phyloP scores from a whole-genome alignment of 345 rosid species.

The Syzygium oleosum region DNA sequence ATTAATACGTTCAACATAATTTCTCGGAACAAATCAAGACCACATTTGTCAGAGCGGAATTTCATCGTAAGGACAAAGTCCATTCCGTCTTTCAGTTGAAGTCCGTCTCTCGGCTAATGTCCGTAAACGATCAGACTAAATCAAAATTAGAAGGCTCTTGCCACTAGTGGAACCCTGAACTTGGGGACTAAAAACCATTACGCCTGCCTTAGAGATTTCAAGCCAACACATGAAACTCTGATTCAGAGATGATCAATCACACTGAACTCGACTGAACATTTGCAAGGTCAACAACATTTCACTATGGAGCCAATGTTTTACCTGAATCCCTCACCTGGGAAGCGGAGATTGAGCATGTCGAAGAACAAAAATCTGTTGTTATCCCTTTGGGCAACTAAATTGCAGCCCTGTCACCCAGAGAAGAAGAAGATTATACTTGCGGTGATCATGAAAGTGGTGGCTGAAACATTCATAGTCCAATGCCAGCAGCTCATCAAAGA shows the following conservation, averaged over 20 bases:
- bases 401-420: slow-evolving; percentile 58
- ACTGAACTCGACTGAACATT: not conserved
- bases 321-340: slow-evolving; percentile 71
- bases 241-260: not conserved
- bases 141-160: not conserved
- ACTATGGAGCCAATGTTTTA: slow-evolving; percentile 3
- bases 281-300: not conserved
- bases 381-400: slow-evolving; percentile 48
- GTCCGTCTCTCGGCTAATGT: not conserved
- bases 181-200: not conserved
- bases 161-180: not conserved
- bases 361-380: slow-evolving; percentile 54
- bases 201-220: not conserved
- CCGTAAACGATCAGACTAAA: not conserved
- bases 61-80: not conserved
- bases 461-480: not conserved
- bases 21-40: not conserved
- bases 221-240: not conserved
- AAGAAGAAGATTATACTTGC: not conserved
- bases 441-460: not conserved
- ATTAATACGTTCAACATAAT: not conserved
- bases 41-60: not conserved
- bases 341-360: slow-evolving; percentile 55
- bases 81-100: not conserved
- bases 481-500: not conserved